A percentile compares a stretch with the other conserved stretches of the same genome.
These are phyloP conservation scores for Rhipidocladum racemiflorum DNA, from an alignment of 176 grass and related monocot genomes.

Conservation along the genomic window DNA sequence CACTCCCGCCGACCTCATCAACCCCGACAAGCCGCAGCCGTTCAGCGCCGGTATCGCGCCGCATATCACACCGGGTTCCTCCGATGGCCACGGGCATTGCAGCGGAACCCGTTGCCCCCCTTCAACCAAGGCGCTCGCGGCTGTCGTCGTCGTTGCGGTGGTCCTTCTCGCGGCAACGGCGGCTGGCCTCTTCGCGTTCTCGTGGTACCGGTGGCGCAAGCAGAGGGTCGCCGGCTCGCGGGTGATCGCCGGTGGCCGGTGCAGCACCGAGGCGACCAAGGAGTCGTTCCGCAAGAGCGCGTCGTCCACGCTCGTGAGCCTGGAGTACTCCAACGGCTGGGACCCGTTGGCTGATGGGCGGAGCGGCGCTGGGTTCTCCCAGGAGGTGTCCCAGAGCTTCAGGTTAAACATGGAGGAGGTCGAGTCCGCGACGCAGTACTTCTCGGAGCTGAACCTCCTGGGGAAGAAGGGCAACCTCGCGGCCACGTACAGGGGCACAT, in stretches of 20 bases:
- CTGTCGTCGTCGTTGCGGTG: conserved; percentile 40
- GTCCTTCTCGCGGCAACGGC: conserved; percentile 37
- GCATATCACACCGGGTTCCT: conserved; percentile 27
- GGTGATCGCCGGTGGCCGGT: background rate
- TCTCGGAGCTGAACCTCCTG: conserved; percentile 77
- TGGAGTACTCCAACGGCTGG: conserved; percentile 84
- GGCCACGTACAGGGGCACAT: conserved; percentile 62
- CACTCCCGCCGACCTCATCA: conserved; percentile 64
- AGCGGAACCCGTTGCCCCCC: conserved; percentile 33
- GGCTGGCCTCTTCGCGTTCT: conserved; percentile 47
- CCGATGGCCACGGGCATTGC: conserved; percentile 37
- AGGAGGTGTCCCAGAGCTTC: conserved; percentile 57
- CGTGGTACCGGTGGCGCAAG: conserved; percentile 47
- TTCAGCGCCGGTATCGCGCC: conserved; percentile 67
- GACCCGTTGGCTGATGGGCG: conserved; percentile 73
- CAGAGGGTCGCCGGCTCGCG: conserved; percentile 31
- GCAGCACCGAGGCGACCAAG: conserved; percentile 35
- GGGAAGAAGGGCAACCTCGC: conserved; percentile 48
- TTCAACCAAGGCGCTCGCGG: conserved; percentile 51
- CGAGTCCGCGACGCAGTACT: conserved; percentile 90
- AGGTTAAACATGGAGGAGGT: conserved; percentile 82
- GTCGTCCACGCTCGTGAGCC: conserved; percentile 75
- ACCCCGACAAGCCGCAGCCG: conserved; percentile 67
- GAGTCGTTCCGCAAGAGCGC: conserved; percentile 42
- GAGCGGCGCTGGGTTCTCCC: conserved; percentile 32